A percentile compares a stretch with the other conserved stretches of the same genome.
Evolutionary conservation across 1,284 basidiomycete genomes (phyloP).

Genomic region (Kwoniella shivajii): DNA sequence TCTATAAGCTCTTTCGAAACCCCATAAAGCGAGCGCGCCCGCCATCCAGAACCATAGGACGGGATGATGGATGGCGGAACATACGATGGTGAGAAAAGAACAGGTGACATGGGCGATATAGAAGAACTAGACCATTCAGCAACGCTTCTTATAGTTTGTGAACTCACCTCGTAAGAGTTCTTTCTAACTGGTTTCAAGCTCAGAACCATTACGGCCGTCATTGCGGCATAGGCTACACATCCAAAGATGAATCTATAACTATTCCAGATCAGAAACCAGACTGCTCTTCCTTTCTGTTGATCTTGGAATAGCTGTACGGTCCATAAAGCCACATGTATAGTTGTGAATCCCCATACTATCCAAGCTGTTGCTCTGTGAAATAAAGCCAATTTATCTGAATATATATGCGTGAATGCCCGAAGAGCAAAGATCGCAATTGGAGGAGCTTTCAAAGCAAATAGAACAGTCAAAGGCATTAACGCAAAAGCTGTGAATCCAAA

Average conservation of each 20-base stretch:
- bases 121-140: conserved; percentile 58
- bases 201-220: conserved; percentile 68
- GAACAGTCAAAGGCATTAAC: conserved; percentile 71
- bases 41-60: conserved; percentile 64
- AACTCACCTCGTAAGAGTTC: conserved; percentile 65
- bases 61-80: conserved; percentile 70
- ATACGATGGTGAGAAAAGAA: conserved; percentile 64
- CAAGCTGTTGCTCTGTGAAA: conserved; percentile 74
- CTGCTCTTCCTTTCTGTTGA: conserved; percentile 58
- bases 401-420: conserved; percentile 66
- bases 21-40: conserved; percentile 67
- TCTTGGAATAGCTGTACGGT: conserved; percentile 69
- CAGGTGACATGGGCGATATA: conserved; percentile 71
- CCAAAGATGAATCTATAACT: conserved; percentile 75
- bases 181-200: conserved; percentile 68
- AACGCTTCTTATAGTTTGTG: background rate
- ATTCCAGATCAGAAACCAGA: conserved; percentile 66
- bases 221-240: conserved; percentile 68
- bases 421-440: conserved; percentile 80
- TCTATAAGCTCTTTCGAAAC: conserved; percentile 65
- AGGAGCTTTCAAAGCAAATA: conserved; percentile 77
- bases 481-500: conserved; percentile 77
- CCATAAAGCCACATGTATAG: conserved; percentile 73
- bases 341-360: conserved; percentile 70
- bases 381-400: conserved; percentile 74